Conservation (phyloP, 2,329 filamentous ascomycete genomes). For the Cercospora sesami region DNA sequence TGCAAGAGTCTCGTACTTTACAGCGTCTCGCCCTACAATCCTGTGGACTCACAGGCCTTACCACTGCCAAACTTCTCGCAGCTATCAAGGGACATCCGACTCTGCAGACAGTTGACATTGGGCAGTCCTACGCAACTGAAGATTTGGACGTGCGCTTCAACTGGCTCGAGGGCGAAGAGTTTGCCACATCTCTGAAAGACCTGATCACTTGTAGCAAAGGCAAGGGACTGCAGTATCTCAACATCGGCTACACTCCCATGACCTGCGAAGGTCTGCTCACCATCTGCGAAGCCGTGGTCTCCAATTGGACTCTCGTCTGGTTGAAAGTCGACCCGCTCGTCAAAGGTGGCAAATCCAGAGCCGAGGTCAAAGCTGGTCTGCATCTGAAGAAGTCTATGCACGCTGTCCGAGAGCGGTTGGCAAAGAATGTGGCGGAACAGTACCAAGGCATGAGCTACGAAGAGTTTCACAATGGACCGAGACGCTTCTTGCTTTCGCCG, state of each 20-base stretch:
- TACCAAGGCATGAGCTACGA: conserved; percentile 32
- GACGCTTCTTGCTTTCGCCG: conserved; percentile 29
- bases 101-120: conserved; percentile 47
- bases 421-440: conserved; percentile 32
- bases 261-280: conserved; percentile 34
- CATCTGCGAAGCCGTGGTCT: conserved; percentile 37
- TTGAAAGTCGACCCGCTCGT: conserved; percentile 44
- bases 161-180: conserved; percentile 45
- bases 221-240: conserved; percentile 45
- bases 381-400: conserved; percentile 16
- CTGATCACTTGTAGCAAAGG: conserved; percentile 38
- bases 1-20: conserved; percentile 31
- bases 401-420: conserved; percentile 24
- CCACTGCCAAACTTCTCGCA: conserved; percentile 43
- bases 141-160: conserved; percentile 52
- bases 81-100: conserved; percentile 41
- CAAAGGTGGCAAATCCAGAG: conserved; percentile 28
- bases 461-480: conserved; percentile 25
- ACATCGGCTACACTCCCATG: conserved; percentile 44
- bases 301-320: conserved; percentile 42
- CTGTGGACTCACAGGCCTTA: conserved; percentile 46
- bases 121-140: conserved; percentile 51
- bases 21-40: conserved; percentile 45
- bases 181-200: conserved; percentile 38
- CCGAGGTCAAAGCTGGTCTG: conserved; percentile 27